Percentiles rank a stretch among this genome's conserved stretches.
These are phyloP conservation scores for Puccinellia tenuiflora DNA, from an alignment of 176 grass and related monocot genomes.

Conservation along the genomic window DNA sequence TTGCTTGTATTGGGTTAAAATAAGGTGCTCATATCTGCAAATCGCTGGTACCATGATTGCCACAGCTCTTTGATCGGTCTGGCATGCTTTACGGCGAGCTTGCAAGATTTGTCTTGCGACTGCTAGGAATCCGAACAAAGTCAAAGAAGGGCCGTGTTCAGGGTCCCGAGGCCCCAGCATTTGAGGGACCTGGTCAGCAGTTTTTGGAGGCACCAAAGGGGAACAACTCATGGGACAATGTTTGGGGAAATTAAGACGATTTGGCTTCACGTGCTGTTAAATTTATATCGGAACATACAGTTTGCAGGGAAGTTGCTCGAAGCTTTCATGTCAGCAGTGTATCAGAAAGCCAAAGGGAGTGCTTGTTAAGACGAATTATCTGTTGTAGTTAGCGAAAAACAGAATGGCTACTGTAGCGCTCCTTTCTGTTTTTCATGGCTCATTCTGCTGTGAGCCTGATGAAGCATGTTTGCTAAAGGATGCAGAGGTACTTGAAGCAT, in stretches of 20 bases:
- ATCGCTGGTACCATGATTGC: background rate
- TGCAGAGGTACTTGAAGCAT: background rate
- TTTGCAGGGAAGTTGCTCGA: background rate
- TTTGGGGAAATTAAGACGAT: slow-evolving; percentile 51
- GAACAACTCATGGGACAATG: slow-evolving; percentile 63
- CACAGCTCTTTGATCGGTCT: slow-evolving; percentile 78
- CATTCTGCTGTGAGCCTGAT: background rate
- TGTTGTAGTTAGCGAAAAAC: background rate
- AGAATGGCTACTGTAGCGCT: background rate
- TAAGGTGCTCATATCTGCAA: background rate
- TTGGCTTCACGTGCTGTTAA: background rate
- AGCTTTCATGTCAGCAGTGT: background rate
- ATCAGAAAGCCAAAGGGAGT: background rate
- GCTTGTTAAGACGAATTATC: background rate
- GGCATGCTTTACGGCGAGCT: slow-evolving; percentile 86
- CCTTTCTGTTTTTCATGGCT: background rate
- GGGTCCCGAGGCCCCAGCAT: slow-evolving; percentile 16
- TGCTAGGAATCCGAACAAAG: slow-evolving; percentile 61
- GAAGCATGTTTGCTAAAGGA: slow-evolving; percentile 9
- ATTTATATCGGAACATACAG: background rate
- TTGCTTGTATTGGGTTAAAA: background rate
- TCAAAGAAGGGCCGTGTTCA: slow-evolving; percentile 48
- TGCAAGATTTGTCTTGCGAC: slow-evolving; percentile 61
- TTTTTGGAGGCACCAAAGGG: slow-evolving; percentile 47
- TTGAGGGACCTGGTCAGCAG: slow-evolving; percentile 37